Evolutionary conservation across 768 basidiomycete species (phyloP).

Genomic region (Lactarius hengduanensis): DNA sequence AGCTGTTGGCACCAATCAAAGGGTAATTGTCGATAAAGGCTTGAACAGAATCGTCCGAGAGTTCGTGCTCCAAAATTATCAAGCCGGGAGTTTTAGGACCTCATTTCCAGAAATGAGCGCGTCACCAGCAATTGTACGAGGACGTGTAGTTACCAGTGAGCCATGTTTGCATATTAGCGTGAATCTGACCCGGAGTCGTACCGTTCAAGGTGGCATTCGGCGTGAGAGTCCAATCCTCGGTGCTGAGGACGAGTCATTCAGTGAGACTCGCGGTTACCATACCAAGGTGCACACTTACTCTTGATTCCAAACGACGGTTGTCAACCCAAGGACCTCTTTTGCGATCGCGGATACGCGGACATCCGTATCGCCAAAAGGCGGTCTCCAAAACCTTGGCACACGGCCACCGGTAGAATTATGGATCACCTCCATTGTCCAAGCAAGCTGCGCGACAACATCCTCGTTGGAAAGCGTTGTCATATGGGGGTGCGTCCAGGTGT

Average conservation of each 20-base stretch:
- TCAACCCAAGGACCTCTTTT: conserved; percentile 45
- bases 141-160: conserved; percentile 11
- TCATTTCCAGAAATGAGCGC: conserved; percentile 21
- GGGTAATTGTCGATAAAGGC: conserved; percentile 24
- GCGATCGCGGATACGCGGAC: conserved; percentile 49
- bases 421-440: conserved; percentile 56
- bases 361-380: conserved; percentile 42
- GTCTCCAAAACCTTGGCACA: conserved; percentile 44
- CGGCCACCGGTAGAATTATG: conserved; percentile 46
- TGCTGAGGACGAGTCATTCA: conserved; percentile 41
- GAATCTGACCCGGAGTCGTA: conserved; percentile 42
- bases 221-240: conserved; percentile 74
- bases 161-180: conserved; percentile 22
- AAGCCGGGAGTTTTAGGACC: conserved; percentile 41
- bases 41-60: conserved; percentile 32
- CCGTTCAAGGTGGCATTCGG: conserved; percentile 28
- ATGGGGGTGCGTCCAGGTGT: conserved; percentile 48
- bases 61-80: conserved; percentile 47
- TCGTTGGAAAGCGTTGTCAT: conserved; percentile 50
- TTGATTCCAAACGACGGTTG: conserved; percentile 45
- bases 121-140: neutral
- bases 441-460: conserved; percentile 47
- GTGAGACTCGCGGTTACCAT: neutral
- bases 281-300: conserved; percentile 32
- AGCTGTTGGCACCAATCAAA: conserved; percentile 19